A percentile compares a stretch with the other conserved stretches of the same genome.
These are phyloP conservation scores for Luvunga scandens DNA, from an alignment of 345 rosid species.

Conservation along the genomic window DNA sequence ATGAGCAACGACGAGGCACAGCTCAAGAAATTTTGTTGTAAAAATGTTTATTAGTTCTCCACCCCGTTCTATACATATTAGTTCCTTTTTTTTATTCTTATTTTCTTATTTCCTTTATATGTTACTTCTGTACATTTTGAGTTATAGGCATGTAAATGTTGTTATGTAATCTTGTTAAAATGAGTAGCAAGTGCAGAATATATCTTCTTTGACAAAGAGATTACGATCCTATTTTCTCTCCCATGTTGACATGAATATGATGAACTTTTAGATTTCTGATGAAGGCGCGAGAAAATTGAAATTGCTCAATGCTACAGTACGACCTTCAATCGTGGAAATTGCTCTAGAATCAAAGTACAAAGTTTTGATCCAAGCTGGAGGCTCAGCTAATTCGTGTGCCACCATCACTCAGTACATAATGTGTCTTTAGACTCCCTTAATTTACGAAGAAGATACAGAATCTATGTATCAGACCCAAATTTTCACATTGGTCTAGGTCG, in stretches of 20 bases:
- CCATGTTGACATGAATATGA: not conserved
- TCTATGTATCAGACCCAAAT: not conserved
- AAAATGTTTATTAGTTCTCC: slow-evolving; percentile 14
- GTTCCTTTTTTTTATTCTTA: not conserved
- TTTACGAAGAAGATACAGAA: not conserved
- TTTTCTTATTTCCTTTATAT: not conserved
- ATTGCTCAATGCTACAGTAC: not conserved
- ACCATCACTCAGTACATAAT: not conserved
- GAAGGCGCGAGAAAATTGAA: not conserved
- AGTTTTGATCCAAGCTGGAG: not conserved
- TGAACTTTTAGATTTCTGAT: not conserved
- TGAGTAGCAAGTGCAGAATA: not conserved
- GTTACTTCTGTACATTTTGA: slow-evolving; percentile 21
- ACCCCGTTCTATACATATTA: not conserved
- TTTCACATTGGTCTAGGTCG: not conserved
- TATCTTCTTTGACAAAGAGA: not conserved
- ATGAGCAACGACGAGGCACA: not conserved
- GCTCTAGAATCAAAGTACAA: not conserved
- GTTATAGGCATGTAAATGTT: slow-evolving; percentile 30
- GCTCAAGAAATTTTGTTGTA: slow-evolving; percentile 22
- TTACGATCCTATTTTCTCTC: not conserved
- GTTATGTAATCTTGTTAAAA: slow-evolving; percentile 7
- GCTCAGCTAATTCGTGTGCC: not conserved
- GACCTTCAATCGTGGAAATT: not conserved
- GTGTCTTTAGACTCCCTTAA: not conserved